A percentile compares a stretch with the other conserved stretches of the same genome.
Conservation (phyloP, 257 asterid species). For the Solanum virginianum region DNA sequence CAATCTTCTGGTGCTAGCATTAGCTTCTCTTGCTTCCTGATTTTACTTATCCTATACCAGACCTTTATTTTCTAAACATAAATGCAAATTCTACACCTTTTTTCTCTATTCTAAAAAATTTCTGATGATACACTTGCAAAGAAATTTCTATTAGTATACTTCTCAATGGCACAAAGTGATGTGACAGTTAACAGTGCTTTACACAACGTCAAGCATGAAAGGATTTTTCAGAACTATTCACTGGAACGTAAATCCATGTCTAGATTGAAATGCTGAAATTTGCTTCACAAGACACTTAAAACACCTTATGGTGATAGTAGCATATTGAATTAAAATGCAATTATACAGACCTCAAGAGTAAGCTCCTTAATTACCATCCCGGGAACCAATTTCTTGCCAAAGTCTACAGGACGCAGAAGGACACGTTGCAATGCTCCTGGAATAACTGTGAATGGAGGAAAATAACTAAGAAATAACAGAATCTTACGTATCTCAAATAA, state of each 20-base stretch:
- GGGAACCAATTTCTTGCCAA: slow-evolving; percentile 24
- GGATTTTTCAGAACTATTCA: not conserved
- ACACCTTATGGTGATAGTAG: not conserved
- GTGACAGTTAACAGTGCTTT: not conserved
- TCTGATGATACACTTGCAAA: not conserved
- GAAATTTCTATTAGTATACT: not conserved
- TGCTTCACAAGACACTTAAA: not conserved
- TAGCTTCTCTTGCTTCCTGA: not conserved
- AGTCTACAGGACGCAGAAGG: slow-evolving; percentile 2
- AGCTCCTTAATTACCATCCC: slow-evolving; percentile 42
- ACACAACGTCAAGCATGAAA: not conserved
- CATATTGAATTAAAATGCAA: not conserved
- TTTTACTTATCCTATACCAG: not conserved
- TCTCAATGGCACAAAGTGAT: not conserved
- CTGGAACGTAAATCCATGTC: not conserved
- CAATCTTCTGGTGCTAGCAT: not conserved
- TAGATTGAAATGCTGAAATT: not conserved
- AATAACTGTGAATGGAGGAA: slow-evolving; percentile 21
- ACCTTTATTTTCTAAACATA: not conserved
- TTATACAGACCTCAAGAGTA: slow-evolving; percentile 23
- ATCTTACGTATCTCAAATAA: not conserved
- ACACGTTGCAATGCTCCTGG: slow-evolving; percentile 36
- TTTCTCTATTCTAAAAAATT: not conserved
- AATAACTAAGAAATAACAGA: not conserved
- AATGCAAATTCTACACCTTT: not conserved